Evolutionary conservation across 441 rosid genomes (phyloP).

Genomic region (Erodium moschatum): DNA sequence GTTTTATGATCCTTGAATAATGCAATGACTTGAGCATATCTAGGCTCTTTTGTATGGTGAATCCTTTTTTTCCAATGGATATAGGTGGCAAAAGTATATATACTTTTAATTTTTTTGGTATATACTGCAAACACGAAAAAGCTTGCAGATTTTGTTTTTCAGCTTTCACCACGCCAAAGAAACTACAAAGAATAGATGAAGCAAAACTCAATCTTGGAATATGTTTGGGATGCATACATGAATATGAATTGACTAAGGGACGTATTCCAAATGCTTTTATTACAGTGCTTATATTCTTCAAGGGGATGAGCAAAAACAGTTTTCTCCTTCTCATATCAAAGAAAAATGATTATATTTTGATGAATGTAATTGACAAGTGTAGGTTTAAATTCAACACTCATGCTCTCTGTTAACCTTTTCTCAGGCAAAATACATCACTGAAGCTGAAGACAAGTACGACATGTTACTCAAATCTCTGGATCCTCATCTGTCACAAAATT

Average conservation of each 20-base stretch:
- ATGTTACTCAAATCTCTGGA: slow-evolving; percentile 43
- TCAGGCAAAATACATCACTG: slow-evolving; percentile 59
- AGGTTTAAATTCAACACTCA: neutral
- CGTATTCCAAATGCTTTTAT: neutral
- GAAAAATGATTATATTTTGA: no score
- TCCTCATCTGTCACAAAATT: slow-evolving; percentile 46
- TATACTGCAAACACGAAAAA: neutral
- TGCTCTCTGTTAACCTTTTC: neutral
- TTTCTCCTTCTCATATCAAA: neutral
- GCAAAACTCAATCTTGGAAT: neutral
- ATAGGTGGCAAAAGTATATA: neutral
- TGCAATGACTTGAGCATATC: neutral
- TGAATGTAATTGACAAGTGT: no score
- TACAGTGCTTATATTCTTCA: neutral
- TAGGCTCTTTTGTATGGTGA: neutral
- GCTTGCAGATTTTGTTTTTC: neutral
- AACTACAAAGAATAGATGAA: neutral
- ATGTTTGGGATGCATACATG: neutral
- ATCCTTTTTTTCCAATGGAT: neutral
- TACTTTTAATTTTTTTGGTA: neutral
- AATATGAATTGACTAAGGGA: neutral
- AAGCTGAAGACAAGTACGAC: slow-evolving; percentile 65
- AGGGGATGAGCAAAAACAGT: neutral
- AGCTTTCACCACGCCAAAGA: neutral
- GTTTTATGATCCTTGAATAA: neutral